Evolutionary conservation across 257 asterid species (phyloP).

Genomic region (Solanum paucissectum): DNA sequence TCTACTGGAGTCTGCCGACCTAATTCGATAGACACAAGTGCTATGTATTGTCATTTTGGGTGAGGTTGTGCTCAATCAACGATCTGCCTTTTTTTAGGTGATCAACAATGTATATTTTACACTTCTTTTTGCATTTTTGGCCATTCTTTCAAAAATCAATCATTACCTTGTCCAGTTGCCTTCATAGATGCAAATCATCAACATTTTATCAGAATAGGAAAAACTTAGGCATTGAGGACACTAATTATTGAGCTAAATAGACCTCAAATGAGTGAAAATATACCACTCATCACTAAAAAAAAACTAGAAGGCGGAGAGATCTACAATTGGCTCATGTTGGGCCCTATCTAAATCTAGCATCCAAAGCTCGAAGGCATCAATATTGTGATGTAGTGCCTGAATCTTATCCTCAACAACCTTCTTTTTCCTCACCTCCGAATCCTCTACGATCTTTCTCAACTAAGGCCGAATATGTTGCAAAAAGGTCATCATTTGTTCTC

Average conservation of each 20-base stretch:
- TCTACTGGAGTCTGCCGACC: neutral
- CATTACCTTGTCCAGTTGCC: neutral
- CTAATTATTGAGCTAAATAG: no score
- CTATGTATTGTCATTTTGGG: neutral
- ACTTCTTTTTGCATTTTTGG: neutral
- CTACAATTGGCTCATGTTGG: neutral
- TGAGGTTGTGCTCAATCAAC: neutral
- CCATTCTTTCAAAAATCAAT: neutral
- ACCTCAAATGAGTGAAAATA: neutral
- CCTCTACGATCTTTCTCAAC: neutral
- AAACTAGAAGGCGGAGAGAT: neutral
- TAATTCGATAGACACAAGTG: neutral
- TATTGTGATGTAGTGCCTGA: neutral
- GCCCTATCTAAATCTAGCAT: neutral
- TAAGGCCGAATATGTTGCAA: neutral
- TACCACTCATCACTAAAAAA: neutral
- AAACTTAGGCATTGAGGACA: neutral
- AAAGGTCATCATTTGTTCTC: neutral
- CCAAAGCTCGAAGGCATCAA: neutral
- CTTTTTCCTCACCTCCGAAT: neutral
- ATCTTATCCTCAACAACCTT: neutral
- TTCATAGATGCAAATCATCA: neutral
- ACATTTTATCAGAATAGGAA: neutral
- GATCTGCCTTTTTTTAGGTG: neutral
- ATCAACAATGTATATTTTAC: neutral